Percentiles rank a stretch among this genome's conserved stretches.
These are phyloP conservation scores for Madurella mycetomatis DNA, from an alignment of 2,329 filamentous ascomycete genomes.

Conservation along the genomic window DNA sequence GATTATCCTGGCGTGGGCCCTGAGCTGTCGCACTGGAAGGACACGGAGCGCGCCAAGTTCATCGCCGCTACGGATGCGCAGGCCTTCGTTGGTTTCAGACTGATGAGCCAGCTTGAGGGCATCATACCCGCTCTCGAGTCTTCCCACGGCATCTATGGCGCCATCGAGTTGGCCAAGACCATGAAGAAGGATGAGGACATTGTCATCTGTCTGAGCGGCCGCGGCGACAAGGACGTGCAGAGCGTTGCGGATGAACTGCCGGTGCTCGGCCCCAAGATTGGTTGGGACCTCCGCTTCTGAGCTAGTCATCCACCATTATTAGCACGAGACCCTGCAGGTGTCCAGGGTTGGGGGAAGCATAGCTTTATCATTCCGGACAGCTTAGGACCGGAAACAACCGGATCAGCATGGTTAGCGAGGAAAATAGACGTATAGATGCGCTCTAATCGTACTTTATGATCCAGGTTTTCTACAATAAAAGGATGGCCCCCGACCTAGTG, in stretches of 20 bases:
- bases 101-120: constrained; percentile 83
- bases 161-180: constrained; percentile 84
- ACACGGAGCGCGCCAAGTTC: constrained; percentile 79
- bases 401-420: background rate
- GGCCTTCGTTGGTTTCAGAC: constrained; percentile 80
- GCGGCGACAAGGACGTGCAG: constrained; percentile 98
- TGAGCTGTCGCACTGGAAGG: constrained; percentile 90
- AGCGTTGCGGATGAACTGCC: constrained; percentile 94
- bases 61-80: constrained; percentile 87
- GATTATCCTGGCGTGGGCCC: constrained; percentile 97
- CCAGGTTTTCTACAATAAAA: too few species aligned
- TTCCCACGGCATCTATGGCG: constrained; percentile 86
- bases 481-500: too few species aligned
- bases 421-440: constrained; percentile 6
- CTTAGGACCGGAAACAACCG: background rate
- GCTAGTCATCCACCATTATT: background rate
- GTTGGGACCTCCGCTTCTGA: constrained; percentile 63
- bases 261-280: constrained; percentile 82
- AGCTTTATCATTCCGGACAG: background rate
- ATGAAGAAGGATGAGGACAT: constrained; percentile 86
- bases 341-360: background rate
- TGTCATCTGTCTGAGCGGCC: constrained; percentile 87
- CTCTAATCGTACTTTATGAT: background rate
- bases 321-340: background rate
- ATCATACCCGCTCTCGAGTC: constrained; percentile 96